A percentile compares a stretch with the other conserved stretches of the same genome.
These are phyloP conservation scores for Ammopiptanthus mongolicus DNA, from an alignment of 306 rosid genomes.

Conservation along the genomic window DNA sequence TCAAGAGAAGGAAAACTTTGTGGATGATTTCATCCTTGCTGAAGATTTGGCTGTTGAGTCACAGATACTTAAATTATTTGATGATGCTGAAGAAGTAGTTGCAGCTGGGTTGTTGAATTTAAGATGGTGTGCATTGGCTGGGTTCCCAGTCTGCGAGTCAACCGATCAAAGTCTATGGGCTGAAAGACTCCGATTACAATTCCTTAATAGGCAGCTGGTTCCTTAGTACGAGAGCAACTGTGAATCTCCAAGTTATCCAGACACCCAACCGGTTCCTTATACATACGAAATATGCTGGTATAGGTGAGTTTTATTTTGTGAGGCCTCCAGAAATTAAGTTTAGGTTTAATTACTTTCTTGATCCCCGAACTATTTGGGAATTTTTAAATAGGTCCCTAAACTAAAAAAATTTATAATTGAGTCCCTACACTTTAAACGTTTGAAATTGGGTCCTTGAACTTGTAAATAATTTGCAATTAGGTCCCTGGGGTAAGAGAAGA, in stretches of 20 bases:
- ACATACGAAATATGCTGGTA: neutral
- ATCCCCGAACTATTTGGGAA: too few relatives aligned
- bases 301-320: neutral
- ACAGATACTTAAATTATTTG: slow-evolving; percentile 45
- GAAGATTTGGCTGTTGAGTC: slow-evolving; percentile 51
- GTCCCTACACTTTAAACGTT: too few relatives aligned
- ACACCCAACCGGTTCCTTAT: too few relatives aligned
- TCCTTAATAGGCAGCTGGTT: slow-evolving; percentile 1
- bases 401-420: too few relatives aligned
- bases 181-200: slow-evolving; percentile 39
- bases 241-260: neutral
- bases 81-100: slow-evolving; percentile 40
- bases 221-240: neutral
- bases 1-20: slow-evolving; percentile 22
- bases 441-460: too few relatives aligned
- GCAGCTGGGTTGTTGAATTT: slow-evolving; percentile 66
- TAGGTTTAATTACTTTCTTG: too few relatives aligned
- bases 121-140: slow-evolving; percentile 66
- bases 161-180: slow-evolving; percentile 67
- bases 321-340: neutral
- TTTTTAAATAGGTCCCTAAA: too few relatives aligned
- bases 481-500: too few relatives aligned
- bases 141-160: slow-evolving; percentile 51
- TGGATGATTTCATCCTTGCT: slow-evolving; percentile 46
- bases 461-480: too few relatives aligned